Base-by-base conservation (phyloP, 176 grass and related monocot genomes). In the Saccharum officinarum region DNA sequence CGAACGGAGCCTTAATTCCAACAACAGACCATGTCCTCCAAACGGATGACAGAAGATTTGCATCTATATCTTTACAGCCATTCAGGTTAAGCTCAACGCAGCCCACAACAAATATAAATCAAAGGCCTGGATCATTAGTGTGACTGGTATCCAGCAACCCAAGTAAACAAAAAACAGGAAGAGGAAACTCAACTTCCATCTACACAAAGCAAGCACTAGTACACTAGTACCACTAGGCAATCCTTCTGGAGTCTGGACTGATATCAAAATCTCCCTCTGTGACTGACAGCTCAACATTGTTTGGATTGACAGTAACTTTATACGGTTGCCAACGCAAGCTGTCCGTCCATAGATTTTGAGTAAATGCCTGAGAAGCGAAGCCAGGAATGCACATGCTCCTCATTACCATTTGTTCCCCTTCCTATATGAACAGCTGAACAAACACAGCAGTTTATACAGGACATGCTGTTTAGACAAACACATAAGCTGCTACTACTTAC, bases 381-480 rank as follows among this genome's bases (percentile, higher is more conserved):
- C 25, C 7, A 49, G 28, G 68, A 68, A 69, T 69, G 42, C 68
- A 45, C 70, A 59, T 16, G 28, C 7, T 74, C 63, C 55, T 46
- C 26, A 54, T 38, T 49, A 26, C 10, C 11, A 13, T 11, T 28
- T 42, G 33, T 80, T 38, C 25, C 16, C 64, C 25, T 57, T 60
- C 38, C 30, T 78, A 31, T 69, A 77, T 62, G 57, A 69, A 63
- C 70, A 89, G 26, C 83, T 52, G 37, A 77, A 81, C 73, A 42
- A 66, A 78, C 37, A 59, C 3, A 73, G 1, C 22, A 78, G 30
- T 69, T 87, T 50, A 23, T 36, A 83, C 60, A 83, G 7, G 3
- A 76, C 31, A 55, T 30, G 37, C 45, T 14, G 84, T 18, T 59
- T 39, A 2, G 34, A 78, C 26, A 72, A 54, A 66, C 62, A 45